phyloP scores from a whole-genome alignment of 1,284 basidiomycete genomes.

The Tetrapyrgos nigripes region DNA sequence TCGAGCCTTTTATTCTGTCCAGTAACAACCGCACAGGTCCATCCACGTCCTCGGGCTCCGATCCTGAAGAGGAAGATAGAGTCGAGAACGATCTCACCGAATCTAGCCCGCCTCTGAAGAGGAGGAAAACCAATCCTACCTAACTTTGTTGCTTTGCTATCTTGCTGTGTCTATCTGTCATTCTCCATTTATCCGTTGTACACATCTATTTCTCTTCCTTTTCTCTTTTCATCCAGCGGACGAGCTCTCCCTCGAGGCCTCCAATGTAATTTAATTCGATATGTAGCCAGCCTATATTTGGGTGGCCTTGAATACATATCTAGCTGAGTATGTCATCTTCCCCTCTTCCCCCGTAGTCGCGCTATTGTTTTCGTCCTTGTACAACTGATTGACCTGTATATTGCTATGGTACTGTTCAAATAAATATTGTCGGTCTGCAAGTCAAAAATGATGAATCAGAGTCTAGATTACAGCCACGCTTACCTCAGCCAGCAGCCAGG shows the following conservation, averaged over 20 bases:
- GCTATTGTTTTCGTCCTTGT: conserved; percentile 5
- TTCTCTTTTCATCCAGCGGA: not conserved
- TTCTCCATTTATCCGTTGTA: conserved; percentile 6
- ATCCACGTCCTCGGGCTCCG: conserved; percentile 8
- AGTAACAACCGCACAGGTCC: not conserved
- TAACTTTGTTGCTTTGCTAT: conserved; percentile 13
- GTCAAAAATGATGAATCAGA: not conserved
- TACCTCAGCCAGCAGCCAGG: not conserved
- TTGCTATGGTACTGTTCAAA: conserved; percentile 14
- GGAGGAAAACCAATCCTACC: conserved; percentile 40
- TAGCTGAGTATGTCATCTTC: not conserved
- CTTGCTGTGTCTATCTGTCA: conserved; percentile 19
- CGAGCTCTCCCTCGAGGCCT: not conserved
- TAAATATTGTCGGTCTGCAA: conserved; percentile 4
- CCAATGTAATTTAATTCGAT: not conserved
- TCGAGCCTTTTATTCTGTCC: conserved; percentile 56
- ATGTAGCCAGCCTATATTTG: not conserved
- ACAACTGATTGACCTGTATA: conserved; percentile 1
- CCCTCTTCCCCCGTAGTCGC: conserved; percentile 13
- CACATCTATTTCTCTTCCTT: conserved; percentile 14
- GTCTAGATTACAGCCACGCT: not conserved
- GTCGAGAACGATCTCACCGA: conserved; percentile 34
- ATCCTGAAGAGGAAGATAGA: conserved; percentile 36
- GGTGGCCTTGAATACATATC: not conserved
- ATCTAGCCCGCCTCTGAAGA: conserved; percentile 52